Evolutionary conservation across 495 filamentous ascomycete genomes (phyloP).

Genomic region (Copromyces sp.): DNA sequence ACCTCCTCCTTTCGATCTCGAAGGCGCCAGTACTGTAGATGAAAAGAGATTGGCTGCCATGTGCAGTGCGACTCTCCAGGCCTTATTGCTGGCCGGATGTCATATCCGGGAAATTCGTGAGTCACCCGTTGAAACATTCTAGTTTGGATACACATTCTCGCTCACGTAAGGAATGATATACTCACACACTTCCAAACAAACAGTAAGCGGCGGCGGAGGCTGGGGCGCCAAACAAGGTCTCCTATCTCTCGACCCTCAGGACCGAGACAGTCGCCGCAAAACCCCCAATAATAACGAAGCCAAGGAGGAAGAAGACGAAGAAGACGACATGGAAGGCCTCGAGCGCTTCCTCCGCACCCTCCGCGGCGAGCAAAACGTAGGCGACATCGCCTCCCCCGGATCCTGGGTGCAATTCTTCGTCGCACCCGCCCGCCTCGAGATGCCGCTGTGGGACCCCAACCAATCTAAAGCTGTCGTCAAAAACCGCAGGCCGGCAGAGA

Average conservation of each 20-base stretch:
- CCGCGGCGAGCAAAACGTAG: constrained; percentile 9
- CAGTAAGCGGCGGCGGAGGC: constrained; percentile 79
- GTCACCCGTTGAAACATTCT: constrained; percentile 7
- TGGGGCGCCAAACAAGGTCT: constrained; percentile 84
- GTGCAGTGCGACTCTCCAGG: not conserved
- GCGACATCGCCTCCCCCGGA: constrained; percentile 31
- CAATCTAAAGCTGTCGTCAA: not conserved
- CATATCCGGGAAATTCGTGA: constrained; percentile 51
- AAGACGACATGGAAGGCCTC: constrained; percentile 19
- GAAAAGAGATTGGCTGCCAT: not conserved
- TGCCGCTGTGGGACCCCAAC: constrained; percentile 6
- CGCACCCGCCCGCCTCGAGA: constrained; percentile 11
- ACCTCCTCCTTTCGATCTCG: not conserved
- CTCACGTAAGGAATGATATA: not conserved
- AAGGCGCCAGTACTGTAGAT: not conserved
- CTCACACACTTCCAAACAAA: not conserved
- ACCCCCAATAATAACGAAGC: constrained; percentile 17
- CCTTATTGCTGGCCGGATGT: constrained; percentile 31
- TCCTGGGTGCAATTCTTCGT: constrained; percentile 41
- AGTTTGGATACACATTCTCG: not conserved
- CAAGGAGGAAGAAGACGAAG: constrained; percentile 16
- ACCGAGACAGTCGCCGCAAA: not conserved
- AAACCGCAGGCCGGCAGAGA: not conserved
- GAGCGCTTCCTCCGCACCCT: constrained; percentile 22
- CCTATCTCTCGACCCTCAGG: constrained; percentile 68